Evolutionary conservation across 345 rosid species (phyloP).

Genomic region (Durio zibethinus): DNA sequence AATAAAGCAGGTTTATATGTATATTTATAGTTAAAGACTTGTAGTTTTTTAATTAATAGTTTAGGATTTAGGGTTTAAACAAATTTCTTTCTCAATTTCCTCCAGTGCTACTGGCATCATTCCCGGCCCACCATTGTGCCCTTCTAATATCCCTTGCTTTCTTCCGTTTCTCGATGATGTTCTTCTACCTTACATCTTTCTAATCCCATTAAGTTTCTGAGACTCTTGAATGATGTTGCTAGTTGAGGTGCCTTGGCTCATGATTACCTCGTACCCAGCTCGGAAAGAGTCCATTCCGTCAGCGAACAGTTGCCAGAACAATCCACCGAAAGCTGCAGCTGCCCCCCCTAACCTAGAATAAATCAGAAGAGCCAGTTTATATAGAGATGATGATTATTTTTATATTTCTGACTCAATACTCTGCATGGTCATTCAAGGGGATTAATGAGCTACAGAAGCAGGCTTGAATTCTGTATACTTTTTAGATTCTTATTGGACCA

Average conservation of each 20-base stretch:
- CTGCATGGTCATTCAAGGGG: no score
- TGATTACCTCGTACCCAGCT: constrained; percentile 62
- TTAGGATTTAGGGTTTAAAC: no score
- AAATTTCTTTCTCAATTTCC: constrained; percentile 15
- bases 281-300: constrained; percentile 57
- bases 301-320: constrained; percentile 66
- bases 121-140: constrained; percentile 14
- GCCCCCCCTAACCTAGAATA: constrained; percentile 49
- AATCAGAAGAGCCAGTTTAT: constrained; percentile 3
- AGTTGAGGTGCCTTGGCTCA: constrained; percentile 42
- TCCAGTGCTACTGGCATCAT: background rate
- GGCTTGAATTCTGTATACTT: no score
- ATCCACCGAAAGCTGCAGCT: constrained; percentile 54
- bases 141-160: constrained; percentile 18
- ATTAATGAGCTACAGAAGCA: no score
- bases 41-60: no score
- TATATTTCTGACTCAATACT: no score
- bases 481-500: no score
- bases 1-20: background rate
- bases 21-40: background rate
- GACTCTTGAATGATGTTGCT: constrained; percentile 47
- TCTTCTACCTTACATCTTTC: no score
- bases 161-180: no score
- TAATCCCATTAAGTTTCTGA: no score
- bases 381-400: no score